phyloP scores from a whole-genome alignment of 257 asterid species.

The Fraxinus anomala region DNA sequence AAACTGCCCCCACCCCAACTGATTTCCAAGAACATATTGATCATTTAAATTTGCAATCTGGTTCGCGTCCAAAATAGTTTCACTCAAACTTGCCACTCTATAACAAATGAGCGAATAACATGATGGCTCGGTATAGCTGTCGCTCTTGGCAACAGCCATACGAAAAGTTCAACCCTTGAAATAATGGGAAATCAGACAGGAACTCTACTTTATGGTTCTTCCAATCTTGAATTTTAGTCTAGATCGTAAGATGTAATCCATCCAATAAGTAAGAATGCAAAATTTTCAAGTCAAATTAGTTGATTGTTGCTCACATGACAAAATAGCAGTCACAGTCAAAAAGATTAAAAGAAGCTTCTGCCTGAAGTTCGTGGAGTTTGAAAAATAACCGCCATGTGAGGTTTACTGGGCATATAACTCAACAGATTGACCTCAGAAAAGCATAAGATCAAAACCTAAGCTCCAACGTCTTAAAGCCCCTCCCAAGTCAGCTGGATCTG shows the following conservation, averaged over 20 bases:
- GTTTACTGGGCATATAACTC: slow-evolving; percentile 11
- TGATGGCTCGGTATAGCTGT: slow-evolving; percentile 45
- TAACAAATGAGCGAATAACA: slow-evolving; percentile 46
- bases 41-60: slow-evolving; percentile 45
- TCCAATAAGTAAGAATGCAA: slow-evolving; percentile 19
- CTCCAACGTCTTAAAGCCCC: slow-evolving; percentile 34
- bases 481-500: slow-evolving; percentile 50
- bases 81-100: slow-evolving; percentile 50
- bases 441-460: slow-evolving; percentile 24
- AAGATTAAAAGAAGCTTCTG: slow-evolving; percentile 30
- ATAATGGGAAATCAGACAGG: slow-evolving; percentile 29
- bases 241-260: slow-evolving; percentile 1
- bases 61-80: slow-evolving; percentile 49
- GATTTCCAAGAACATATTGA: slow-evolving; percentile 57
- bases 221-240: slow-evolving; percentile 20
- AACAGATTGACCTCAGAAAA: slow-evolving; percentile 29
- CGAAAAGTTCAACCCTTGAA: slow-evolving; percentile 27
- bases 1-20: slow-evolving; percentile 81
- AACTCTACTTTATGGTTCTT: slow-evolving; percentile 25
- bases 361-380: slow-evolving; percentile 33
- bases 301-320: slow-evolving; percentile 26
- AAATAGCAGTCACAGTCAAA: slow-evolving; percentile 32
- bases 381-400: slow-evolving; percentile 27
- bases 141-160: slow-evolving; percentile 80
- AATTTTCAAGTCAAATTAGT: slow-evolving; percentile 38